Base-by-base conservation (phyloP, 2,329 filamentous ascomycete genomes). In the Drechslera avenae region DNA sequence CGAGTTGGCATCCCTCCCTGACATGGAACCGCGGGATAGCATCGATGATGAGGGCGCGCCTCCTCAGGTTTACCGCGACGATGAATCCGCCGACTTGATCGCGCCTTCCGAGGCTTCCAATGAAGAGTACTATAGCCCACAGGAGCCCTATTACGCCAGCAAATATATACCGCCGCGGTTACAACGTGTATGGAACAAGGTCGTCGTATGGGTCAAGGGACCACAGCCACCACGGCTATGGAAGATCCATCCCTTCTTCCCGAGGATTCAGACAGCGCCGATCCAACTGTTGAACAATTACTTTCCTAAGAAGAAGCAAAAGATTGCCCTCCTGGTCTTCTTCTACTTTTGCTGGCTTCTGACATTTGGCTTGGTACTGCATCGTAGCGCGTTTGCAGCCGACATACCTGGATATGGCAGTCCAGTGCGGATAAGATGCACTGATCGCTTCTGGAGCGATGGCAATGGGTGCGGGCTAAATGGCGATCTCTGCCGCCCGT, bases 401-500 rank as follows among this genome's bases (percentile, higher is more conserved):
- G 84, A 88, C 56, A 82, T 93, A 46, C 81, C 81, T 12, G 86
- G 83, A 39, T 89, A 87, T 76, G 89, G 88, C 13, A 78, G 76
- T 37, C 88, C 89, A 0, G 78, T 81, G 46, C 79, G 81, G 45
- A 83, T 93, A 35, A 78, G 83, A 23, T 94, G 90, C 70, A 83
- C 82, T 10, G 80, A 82, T 46, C 82, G 85, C 12, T 90, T 89
- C 66, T 94, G 89, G 79, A 73, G 66, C 34, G 77, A 84, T 31
- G 86, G 85, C 28, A 92, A 91, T 65, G 76, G 76, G 10, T 94
- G 90, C 69, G 89, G 89, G 0, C 66, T 93, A 12, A 85, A 93
- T 59, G 90, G 90, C 5, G 84, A 85, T 53, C 78, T 84, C 43
- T 94, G 90, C 66, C 83, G 89, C 7, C 90, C 90, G 0, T 94